phyloP scores from a whole-genome alignment of 2,329 filamentous ascomycete genomes.

The Microthyrium microscopicum region DNA sequence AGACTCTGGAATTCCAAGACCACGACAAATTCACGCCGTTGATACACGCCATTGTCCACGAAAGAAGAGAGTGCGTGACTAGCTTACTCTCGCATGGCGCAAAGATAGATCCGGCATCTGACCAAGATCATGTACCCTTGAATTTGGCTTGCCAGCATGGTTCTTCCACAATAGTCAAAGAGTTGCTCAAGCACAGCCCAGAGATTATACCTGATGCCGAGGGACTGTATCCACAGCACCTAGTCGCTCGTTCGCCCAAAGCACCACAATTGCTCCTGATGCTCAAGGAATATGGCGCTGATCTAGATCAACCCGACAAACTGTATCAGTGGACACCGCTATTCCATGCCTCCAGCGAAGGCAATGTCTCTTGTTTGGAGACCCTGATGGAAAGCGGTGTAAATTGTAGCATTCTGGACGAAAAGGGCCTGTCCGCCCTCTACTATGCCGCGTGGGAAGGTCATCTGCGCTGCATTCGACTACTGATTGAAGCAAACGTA shows the following conservation, averaged over 20 bases:
- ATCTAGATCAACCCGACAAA: constrained; percentile 86
- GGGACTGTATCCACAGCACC: constrained; percentile 89
- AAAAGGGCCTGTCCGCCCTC: constrained; percentile 86
- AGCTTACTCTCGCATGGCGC: constrained; percentile 54
- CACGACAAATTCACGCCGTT: constrained; percentile 95
- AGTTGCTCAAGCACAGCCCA: constrained; percentile 67
- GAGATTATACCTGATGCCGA: constrained; percentile 86
- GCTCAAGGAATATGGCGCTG: constrained; percentile 64
- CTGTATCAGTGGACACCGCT: constrained; percentile 95
- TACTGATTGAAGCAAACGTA: constrained; percentile 34
- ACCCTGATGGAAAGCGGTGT: constrained; percentile 66
- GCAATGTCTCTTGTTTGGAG: constrained; percentile 75
- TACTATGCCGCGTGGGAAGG: constrained; percentile 99
- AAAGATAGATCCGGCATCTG: constrained; percentile 70
- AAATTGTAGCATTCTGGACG: constrained; percentile 65
- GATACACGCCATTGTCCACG: constrained; percentile 87
- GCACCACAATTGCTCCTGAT: constrained; percentile 64
- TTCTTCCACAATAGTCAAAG: constrained; percentile 65
- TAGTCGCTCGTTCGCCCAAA: constrained; percentile 79
- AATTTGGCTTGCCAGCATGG: constrained; percentile 93
- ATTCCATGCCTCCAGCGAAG: constrained; percentile 91
- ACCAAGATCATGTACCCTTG: constrained; percentile 81
- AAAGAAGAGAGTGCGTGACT: constrained; percentile 64
- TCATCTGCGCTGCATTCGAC: constrained; percentile 81
- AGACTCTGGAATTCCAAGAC: constrained; percentile 75